These are phyloP conservation scores for Lathyrus sativus DNA, from an alignment of 306 rosid genomes.

Conservation along the genomic window DNA sequence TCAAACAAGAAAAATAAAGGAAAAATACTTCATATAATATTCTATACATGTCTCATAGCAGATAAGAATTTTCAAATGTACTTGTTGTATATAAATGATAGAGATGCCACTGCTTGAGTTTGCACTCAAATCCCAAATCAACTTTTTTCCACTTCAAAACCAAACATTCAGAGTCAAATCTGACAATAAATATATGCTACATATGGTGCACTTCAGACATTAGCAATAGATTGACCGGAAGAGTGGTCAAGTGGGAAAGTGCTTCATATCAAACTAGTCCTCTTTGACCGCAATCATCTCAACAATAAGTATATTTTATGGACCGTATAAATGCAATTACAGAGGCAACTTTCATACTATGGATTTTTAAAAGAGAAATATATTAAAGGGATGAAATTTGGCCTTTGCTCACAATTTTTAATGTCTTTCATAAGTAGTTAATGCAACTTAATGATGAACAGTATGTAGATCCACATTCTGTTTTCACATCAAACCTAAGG, in stretches of 20 bases:
- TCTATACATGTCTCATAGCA: neutral
- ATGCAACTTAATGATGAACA: constrained; percentile 20
- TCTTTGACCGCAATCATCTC: neutral
- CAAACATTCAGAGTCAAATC: neutral
- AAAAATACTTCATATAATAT: constrained; percentile 23
- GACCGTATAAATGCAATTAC: neutral
- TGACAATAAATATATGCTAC: neutral
- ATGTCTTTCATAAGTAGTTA: neutral
- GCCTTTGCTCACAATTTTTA: constrained; percentile 12
- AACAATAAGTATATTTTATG: constrained; percentile 2
- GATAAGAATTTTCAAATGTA: constrained; percentile 9
- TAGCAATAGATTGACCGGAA: constrained; percentile 19
- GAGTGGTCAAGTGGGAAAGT: neutral
- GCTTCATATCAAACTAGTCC: neutral
- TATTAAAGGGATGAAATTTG: constrained; percentile 5
- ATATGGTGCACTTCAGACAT: neutral
- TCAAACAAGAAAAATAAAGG: constrained; percentile 13
- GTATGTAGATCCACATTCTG: neutral
- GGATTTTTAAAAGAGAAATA: neutral
- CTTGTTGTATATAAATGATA: constrained; percentile 7
- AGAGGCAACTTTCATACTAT: constrained; percentile 3
- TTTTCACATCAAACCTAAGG: neutral
- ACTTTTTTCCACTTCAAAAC: neutral
- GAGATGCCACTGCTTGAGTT: neutral
- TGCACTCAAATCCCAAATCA: constrained; percentile 21